Base-by-base conservation (phyloP, 768 basidiomycete species). In the Phlegmacium glaucopus region DNA sequence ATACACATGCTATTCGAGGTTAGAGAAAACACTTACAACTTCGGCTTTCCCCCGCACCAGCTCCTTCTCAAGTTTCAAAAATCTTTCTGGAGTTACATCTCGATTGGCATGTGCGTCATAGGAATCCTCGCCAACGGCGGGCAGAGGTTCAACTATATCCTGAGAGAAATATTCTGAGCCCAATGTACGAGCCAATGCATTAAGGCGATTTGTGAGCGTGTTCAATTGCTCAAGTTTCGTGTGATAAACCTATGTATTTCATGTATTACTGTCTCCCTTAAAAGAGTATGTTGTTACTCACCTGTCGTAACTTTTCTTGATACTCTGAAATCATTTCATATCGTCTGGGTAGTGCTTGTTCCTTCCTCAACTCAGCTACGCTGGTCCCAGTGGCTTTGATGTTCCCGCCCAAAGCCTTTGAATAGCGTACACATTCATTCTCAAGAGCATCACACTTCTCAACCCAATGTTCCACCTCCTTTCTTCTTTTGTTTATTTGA, bases 41-140 rank as follows among this genome's bases (percentile, higher is more conserved):
- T 94, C 92, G n/a, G 79, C 78, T 65, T 92, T 92, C 9, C 89
- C 90, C 44, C 86, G 74, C 9, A 88, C 83, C 13, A 93, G 76
- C 58, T 94, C 90, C 61, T 88, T 86, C 72, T 94, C 90, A 5
- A 94, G 70, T 56, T 73, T 84, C 39, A 80, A 75, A 59, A 94
- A 90, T 10, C 87, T 78, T 53, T 93, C 90, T 0, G 87, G 84
- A 9, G 83, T 85, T 12, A 93, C 87, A 56, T 94, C 87, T 17
- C 78, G 73, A 57, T 79, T 74, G 5, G 76, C 69, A 27, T 68
- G 63, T 2, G 61, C 50, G 30, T 73, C 71, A 3, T 64, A 47
- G 15, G 48, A 44, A 43, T 61, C 60, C 48, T 79, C 78, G 7
- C 72, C 78, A 6, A 54, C 45, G 2, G 76, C 78, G 12, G 66